Evolutionary conservation across 176 grass and related monocot genomes (phyloP).

Genomic region (Saccharum officinarum): DNA sequence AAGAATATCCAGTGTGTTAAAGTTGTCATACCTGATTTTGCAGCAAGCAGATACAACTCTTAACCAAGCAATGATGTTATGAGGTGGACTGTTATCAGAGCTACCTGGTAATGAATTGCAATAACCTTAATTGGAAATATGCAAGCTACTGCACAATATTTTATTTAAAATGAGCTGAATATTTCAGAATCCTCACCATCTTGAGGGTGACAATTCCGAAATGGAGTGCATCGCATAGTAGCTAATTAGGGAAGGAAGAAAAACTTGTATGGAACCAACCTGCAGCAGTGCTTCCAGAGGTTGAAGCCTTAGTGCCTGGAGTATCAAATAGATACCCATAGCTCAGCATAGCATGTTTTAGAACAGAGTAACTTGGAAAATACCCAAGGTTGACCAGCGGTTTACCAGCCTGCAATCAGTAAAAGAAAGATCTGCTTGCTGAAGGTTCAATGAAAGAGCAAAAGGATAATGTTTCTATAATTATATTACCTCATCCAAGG

Average conservation of each 20-base stretch:
- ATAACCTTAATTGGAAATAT: not conserved
- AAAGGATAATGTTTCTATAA: not conserved
- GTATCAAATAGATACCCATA: slow-evolving; percentile 69
- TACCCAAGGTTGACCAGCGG: slow-evolving; percentile 47
- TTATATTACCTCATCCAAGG: slow-evolving; percentile 63
- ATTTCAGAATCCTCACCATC: not conserved
- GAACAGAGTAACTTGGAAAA: slow-evolving; percentile 69
- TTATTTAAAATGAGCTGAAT: not conserved
- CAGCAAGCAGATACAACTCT: slow-evolving; percentile 74
- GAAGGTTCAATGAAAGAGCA: slow-evolving; percentile 7
- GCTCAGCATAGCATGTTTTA: slow-evolving; percentile 60
- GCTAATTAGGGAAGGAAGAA: not conserved
- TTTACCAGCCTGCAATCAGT: slow-evolving; percentile 59
- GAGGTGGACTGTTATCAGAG: slow-evolving; percentile 53
- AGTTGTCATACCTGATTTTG: slow-evolving; percentile 67
- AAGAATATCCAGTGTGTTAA: not conserved
- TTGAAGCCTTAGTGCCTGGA: slow-evolving; percentile 19
- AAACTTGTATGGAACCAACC: slow-evolving; percentile 43
- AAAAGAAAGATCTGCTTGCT: not conserved
- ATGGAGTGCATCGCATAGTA: slow-evolving; percentile 6
- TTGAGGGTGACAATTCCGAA: not conserved
- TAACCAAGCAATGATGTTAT: slow-evolving; percentile 82
- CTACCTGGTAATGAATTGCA: slow-evolving; percentile 41
- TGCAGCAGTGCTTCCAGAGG: slow-evolving; percentile 35
- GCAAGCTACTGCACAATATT: slow-evolving; percentile 4